phyloP scores from a whole-genome alignment of 805 yeast genomes.

The Candida maesae region DNA sequence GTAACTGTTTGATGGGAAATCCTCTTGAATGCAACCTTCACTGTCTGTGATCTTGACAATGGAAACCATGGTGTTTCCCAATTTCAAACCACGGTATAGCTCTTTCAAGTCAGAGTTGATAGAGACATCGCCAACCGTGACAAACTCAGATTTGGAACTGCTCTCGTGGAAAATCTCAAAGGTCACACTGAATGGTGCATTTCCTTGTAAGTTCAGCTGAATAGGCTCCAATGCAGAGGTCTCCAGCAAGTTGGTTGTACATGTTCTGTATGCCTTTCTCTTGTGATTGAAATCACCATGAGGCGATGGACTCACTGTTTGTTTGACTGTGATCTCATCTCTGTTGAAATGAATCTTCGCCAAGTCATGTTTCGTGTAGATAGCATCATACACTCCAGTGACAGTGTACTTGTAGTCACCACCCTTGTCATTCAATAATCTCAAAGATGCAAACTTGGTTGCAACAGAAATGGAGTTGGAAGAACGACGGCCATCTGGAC shows the following conservation, averaged over 20 bases:
- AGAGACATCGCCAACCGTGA: slow-evolving; percentile 42
- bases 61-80: slow-evolving; percentile 69
- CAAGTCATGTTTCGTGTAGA: slow-evolving; percentile 45
- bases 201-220: slow-evolving; percentile 52
- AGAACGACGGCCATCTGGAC: slow-evolving; percentile 49
- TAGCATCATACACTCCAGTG: slow-evolving; percentile 59
- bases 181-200: slow-evolving; percentile 56
- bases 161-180: slow-evolving; percentile 58
- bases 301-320: slow-evolving; percentile 63
- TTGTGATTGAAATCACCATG: slow-evolving; percentile 44
- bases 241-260: slow-evolving; percentile 38
- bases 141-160: slow-evolving; percentile 47
- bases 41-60: slow-evolving; percentile 59
- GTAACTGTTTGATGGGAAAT: slow-evolving; percentile 39
- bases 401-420: slow-evolving; percentile 66
- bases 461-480: slow-evolving; percentile 44
- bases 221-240: slow-evolving; percentile 44
- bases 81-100: slow-evolving; percentile 47
- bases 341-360: slow-evolving; percentile 27
- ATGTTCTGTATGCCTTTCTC: slow-evolving; percentile 48
- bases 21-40: slow-evolving; percentile 59
- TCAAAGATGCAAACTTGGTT: slow-evolving; percentile 46
- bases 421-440: slow-evolving; percentile 38
- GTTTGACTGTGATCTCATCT: slow-evolving; percentile 39
- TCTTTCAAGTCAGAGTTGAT: slow-evolving; percentile 36